Conservation (phyloP, 2,329 filamentous ascomycete species). For the Penicillium corylophilum region DNA sequence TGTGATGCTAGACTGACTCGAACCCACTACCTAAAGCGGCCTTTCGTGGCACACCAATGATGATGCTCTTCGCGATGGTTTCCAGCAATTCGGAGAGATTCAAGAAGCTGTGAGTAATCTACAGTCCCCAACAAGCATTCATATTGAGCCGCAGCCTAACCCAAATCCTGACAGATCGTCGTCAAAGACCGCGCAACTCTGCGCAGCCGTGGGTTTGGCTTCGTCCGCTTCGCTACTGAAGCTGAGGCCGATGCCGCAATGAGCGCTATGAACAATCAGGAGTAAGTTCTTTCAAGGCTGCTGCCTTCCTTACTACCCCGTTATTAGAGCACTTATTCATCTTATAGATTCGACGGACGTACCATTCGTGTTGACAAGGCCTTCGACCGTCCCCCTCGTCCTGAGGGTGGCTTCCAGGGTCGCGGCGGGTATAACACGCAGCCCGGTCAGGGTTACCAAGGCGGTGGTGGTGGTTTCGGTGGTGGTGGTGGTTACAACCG, state of each 20-base stretch:
- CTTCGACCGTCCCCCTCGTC: conserved; percentile 70
- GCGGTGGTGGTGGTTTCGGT: conserved; percentile 34
- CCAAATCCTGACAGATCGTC: conserved; percentile 66
- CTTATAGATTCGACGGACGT: conserved; percentile 81
- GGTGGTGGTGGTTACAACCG: conserved; percentile 22
- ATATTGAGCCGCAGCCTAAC: conserved; percentile 13
- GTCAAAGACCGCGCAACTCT: conserved; percentile 97
- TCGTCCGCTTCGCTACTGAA: conserved; percentile 73
- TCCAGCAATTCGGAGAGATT: conserved; percentile 84
- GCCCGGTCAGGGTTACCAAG: conserved; percentile 35
- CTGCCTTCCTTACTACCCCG: background rate
- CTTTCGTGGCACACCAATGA: conserved; percentile 99
- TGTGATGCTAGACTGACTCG: conserved; percentile 17
- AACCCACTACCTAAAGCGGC: conserved; percentile 59
- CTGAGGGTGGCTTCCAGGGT: conserved; percentile 49
- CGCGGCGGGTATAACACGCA: conserved; percentile 47
- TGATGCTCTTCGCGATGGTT: conserved; percentile 79
- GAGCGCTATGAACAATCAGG: conserved; percentile 51
- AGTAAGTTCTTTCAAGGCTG: conserved; percentile 59
- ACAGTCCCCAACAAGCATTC: conserved; percentile 8
- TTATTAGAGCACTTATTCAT: conserved; percentile 13
- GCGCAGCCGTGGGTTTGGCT: conserved; percentile 95
- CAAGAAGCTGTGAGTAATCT: conserved; percentile 83
- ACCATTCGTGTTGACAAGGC: conserved; percentile 95
- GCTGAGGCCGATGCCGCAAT: conserved; percentile 45